Conservation (phyloP, 495 filamentous ascomycete genomes). For the Cenococcum geophilum region DNA sequence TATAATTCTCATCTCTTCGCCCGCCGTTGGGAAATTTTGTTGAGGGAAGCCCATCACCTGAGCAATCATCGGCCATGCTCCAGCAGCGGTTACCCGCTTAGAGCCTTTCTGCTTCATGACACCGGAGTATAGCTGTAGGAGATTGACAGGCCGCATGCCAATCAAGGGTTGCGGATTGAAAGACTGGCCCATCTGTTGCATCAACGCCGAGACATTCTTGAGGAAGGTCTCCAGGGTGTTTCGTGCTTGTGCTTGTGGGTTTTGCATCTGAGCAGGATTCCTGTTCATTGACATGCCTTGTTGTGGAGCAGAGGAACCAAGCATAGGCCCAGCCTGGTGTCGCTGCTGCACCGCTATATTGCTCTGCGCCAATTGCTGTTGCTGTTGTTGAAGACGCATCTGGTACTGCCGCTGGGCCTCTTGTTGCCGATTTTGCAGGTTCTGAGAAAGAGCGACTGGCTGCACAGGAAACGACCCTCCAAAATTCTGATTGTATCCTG, state of each 20-base stretch:
- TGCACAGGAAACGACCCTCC: slow-evolving; percentile 31
- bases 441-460: slow-evolving; percentile 45
- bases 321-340: slow-evolving; percentile 29
- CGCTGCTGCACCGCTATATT: slow-evolving; percentile 47
- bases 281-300: slow-evolving; percentile 48
- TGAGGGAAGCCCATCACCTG: slow-evolving; percentile 59
- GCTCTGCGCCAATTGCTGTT: slow-evolving; percentile 41
- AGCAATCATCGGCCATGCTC: slow-evolving; percentile 67
- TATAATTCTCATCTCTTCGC: slow-evolving; percentile 60
- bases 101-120: slow-evolving; percentile 70
- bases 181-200: slow-evolving; percentile 59
- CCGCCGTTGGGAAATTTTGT: slow-evolving; percentile 58
- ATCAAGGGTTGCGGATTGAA: slow-evolving; percentile 66
- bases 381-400: slow-evolving; percentile 54
- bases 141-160: slow-evolving; percentile 60
- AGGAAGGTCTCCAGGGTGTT: slow-evolving; percentile 65
- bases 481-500: slow-evolving; percentile 43
- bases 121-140: slow-evolving; percentile 67
- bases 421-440: slow-evolving; percentile 41
- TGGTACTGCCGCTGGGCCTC: slow-evolving; percentile 40
- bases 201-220: slow-evolving; percentile 64
- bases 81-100: slow-evolving; percentile 58
- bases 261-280: slow-evolving; percentile 31
- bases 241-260: slow-evolving; percentile 16
- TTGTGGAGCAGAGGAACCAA: slow-evolving; percentile 33